Evolutionary conservation across 2,329 filamentous ascomycete species (phyloP).

Genomic region (Monosporascus sp.): DNA sequence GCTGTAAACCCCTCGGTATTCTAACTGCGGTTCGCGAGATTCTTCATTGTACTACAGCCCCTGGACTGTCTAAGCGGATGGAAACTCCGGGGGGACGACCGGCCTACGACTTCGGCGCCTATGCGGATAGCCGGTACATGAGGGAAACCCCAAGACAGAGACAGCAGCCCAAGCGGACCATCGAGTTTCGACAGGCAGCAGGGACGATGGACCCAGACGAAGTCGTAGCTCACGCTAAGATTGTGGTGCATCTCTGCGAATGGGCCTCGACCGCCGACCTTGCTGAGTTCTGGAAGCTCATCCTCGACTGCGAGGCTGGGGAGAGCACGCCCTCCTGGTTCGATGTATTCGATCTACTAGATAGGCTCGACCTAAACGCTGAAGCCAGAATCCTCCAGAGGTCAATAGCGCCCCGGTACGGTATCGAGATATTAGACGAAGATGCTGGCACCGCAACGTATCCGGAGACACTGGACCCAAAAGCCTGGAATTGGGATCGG

Average conservation of each 20-base stretch:
- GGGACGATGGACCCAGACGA: slow-evolving; percentile 13
- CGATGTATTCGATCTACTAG: slow-evolving; percentile 18
- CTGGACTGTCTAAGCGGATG: not conserved
- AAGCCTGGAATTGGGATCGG: too few relatives aligned
- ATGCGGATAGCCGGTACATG: not conserved
- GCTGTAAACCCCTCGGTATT: not conserved
- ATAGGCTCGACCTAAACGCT: slow-evolving; percentile 5
- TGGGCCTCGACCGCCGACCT: slow-evolving; percentile 2
- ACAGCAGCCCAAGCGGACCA: slow-evolving; percentile 9
- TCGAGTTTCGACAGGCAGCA: slow-evolving; percentile 18
- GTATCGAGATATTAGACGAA: slow-evolving; percentile 1
- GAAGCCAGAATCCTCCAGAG: slow-evolving; percentile 11
- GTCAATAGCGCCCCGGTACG: not conserved
- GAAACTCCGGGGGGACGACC: not conserved
- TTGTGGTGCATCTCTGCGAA: slow-evolving; percentile 4
- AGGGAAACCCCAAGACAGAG: too few relatives aligned
- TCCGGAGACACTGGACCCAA: too few relatives aligned
- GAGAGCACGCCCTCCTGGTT: slow-evolving; percentile 10
- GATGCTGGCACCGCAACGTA: not conserved
- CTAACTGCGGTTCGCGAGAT: slow-evolving; percentile 1
- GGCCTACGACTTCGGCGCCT: slow-evolving; percentile 9
- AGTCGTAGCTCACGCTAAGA: slow-evolving; percentile 8
- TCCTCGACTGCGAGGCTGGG: slow-evolving; percentile 4
- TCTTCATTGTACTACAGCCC: not conserved
- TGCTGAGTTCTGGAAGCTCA: slow-evolving; percentile 7